A percentile compares a stretch with the other conserved stretches of the same genome.
These are phyloP conservation scores for Oxytropis ochrocephala DNA, from an alignment of 306 rosid species.

Conservation along the genomic window DNA sequence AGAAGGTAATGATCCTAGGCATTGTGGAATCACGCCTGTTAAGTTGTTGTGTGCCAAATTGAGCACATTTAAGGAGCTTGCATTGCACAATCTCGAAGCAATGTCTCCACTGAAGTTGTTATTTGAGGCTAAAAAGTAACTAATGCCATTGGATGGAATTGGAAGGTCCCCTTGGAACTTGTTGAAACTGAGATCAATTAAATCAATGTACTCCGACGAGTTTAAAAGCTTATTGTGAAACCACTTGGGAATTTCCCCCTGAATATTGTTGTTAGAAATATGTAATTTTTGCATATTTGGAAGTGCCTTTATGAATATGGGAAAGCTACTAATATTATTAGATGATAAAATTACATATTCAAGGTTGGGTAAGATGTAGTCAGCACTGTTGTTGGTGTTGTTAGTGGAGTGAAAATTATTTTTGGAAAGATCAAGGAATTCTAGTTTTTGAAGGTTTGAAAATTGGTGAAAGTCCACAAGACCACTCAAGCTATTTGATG, in stretches of 20 bases:
- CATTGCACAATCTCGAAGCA: not conserved
- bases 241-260: slow-evolving; percentile 23
- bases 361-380: not conserved
- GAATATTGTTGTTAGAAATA: slow-evolving; percentile 23
- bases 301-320: not conserved
- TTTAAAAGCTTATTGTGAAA: not conserved
- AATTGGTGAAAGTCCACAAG: not conserved
- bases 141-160: not conserved
- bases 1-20: not conserved
- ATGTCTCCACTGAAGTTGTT: slow-evolving; percentile 19
- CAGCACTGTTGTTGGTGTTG: not conserved
- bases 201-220: fast-evolving
- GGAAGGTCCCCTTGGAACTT: slow-evolving; percentile 23
- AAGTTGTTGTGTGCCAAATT: slow-evolving; percentile 16
- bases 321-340: slow-evolving; percentile 3
- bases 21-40: slow-evolving; percentile 16
- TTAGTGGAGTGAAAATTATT: not conserved
- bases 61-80: not conserved
- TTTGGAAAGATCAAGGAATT: not conserved
- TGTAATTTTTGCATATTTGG: not conserved
- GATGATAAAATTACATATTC: not conserved
- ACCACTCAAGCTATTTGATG: slow-evolving; percentile 11
- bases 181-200: slow-evolving; percentile 15
- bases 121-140: slow-evolving; percentile 2
- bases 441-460: not conserved